Conservation (phyloP, 2,329 filamentous ascomycete genomes). For the Xylariaceae sp. region DNA sequence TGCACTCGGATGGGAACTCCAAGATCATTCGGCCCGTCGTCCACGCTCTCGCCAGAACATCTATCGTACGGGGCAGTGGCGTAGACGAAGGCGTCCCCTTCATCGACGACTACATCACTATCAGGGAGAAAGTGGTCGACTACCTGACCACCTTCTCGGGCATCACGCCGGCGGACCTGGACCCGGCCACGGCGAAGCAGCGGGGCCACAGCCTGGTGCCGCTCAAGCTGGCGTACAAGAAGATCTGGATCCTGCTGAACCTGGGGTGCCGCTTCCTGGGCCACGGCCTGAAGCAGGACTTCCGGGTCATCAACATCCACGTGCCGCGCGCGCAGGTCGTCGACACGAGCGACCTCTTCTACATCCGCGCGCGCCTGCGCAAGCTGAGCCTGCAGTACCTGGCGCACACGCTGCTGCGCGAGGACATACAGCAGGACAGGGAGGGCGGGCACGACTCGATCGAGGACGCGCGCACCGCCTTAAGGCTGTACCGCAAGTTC, state of each 20-base stretch:
- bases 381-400: conserved; percentile 87
- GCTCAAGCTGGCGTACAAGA: conserved; percentile 92
- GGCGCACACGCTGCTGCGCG: conserved; percentile 82
- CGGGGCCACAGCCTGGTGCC: conserved; percentile 69
- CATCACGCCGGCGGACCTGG: conserved; percentile 78
- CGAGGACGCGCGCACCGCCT: conserved; percentile 85
- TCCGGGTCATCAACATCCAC: conserved; percentile 96
- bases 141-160: conserved; percentile 93
- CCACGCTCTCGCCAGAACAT: conserved; percentile 86
- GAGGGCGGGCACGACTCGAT: conserved; percentile 95
- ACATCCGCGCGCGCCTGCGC: conserved; percentile 70
- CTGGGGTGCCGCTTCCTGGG: conserved; percentile 90
- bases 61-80: conserved; percentile 75
- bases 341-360: conserved; percentile 90
- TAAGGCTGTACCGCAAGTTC: conserved; percentile 84
- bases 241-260: conserved; percentile 93
- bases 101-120: conserved; percentile 94
- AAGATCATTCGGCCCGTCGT: conserved; percentile 88
- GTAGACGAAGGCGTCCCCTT: conserved; percentile 76
- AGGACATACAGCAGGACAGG: conserved; percentile 88
- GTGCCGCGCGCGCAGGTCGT: conserved; percentile 85
- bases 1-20: conserved; percentile 87
- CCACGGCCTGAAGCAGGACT: conserved; percentile 89
- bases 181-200: conserved; percentile 57
- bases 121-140: conserved; percentile 86